Evolutionary conservation across 805 yeast genomes (phyloP), one percentile per base, ranked within the genome.

Genomic region (Pichia californica): DNA sequence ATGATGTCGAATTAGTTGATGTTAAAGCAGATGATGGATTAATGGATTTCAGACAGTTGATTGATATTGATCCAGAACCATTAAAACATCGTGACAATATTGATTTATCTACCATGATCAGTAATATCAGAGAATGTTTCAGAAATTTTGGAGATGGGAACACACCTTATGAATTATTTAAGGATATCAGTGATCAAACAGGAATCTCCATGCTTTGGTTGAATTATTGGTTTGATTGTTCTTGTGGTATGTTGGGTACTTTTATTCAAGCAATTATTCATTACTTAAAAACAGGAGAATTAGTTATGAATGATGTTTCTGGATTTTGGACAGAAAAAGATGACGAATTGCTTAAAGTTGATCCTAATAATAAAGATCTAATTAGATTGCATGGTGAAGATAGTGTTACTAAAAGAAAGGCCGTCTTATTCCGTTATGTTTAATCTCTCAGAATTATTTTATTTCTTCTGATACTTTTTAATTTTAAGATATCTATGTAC

Each of bases 261-360:
- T 60, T 61, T 28, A 48, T 58, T 44, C 59, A 52, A 33, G 61
- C 62, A 5, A 57, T 61, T 34, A 45, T 55, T 18, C 48, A 61
- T 41, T 61, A 60, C 39, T 47, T 61, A 21, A 44, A 54, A 28
- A 56, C 58, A 28, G 62, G 59, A 18, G 59, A 57, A 36, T 47
- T 59, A n/a, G 47, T 53, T 7, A 43, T 59, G 48, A 47, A 54
- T 31, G 46, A 57, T 31, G 54, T 53, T 41, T 35, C 54, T 10
- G 63, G 63, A 6, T 61, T 60, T 38, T 61, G 65, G 65, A 58
- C 63, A 4, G 57, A 56, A 31, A 61, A 56, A 25, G 62, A 61
- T 45, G 65, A 61, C 43, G 49, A 47, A 23, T 44, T 61, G 55
- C 49, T 61, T 9, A 54, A 51, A 28, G 49, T 50, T 16, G 58